A percentile compares a stretch with the other conserved stretches of the same genome.
Evolutionary conservation across 169 alveolate species (phyloP).

Genomic region (Plasmodium falciparum): DNA sequence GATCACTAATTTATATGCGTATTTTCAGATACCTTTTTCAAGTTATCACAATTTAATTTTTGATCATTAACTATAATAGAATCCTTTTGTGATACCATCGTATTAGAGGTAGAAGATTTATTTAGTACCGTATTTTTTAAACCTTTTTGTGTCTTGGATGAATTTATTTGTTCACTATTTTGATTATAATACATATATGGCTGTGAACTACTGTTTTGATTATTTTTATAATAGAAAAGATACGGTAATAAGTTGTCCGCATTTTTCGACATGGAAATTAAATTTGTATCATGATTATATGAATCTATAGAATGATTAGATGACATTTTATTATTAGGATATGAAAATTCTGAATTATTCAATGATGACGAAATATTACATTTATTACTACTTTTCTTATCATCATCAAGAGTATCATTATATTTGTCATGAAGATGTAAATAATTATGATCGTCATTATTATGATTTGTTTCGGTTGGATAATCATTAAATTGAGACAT

Average conservation of each 20-base stretch:
- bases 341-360: constrained; percentile 4
- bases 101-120: neutral
- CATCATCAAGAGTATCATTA: neutral
- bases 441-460: constrained; percentile 2
- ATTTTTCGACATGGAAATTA: constrained; percentile 4
- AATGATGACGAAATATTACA: neutral
- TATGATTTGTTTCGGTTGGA: neutral
- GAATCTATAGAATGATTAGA: neutral
- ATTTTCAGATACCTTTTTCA: constrained; percentile 4
- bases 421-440: neutral
- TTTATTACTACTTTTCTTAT: neutral
- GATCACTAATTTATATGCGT: neutral
- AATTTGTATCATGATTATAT: neutral
- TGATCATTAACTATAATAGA: neutral
- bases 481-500: constrained; percentile 40
- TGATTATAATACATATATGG: constrained; percentile 8
- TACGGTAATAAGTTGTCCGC: constrained; percentile 8
- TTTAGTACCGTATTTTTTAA: neutral
- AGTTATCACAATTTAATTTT: neutral
- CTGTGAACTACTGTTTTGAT: neutral
- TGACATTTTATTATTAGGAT: neutral
- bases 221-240: constrained; percentile 8
- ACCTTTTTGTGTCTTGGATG: neutral
- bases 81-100: neutral
- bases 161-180: neutral